Evolutionary conservation across 805 yeast species (phyloP), one percentile per base, ranked within the genome.

Genomic region (Candida methanosorbosa): DNA sequence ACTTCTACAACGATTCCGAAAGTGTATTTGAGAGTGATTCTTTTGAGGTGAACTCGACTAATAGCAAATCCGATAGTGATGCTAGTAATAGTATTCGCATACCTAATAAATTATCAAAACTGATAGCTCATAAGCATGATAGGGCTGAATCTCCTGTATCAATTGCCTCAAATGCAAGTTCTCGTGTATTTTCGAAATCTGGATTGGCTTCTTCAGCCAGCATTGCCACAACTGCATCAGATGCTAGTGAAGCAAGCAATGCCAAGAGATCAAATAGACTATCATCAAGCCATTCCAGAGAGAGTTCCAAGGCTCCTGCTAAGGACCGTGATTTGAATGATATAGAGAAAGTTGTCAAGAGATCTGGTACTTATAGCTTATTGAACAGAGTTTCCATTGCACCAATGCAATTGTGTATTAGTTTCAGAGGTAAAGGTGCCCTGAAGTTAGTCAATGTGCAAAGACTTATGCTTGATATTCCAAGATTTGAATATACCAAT

Each of bases 381-480:
- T 49, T 68, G 21, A 49, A 57, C 5, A 46, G 52, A 29, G 45
- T 64, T 29, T 52, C 54, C 17, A 44, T 56, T 14, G 33, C 44
- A n/a, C 48, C 51, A 5, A 32, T 47, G 18, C 34, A 34, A 11
- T 34, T 90, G 8, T 66, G 77, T 34, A 65, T 88, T 14, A 83
- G 95, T 36, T 88, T 84, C 61, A 78, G 77, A 50, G 94, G 94
- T 4, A 75, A 75, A 16, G 84, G 87, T 14, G 67, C 75, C 20
- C 65, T 73, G 42, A 75, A 78, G 43, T 58, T 90, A 32, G 68
- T 84, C 22, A 86, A 87, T 50, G 83, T 90, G 4, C 78, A 86
- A 30, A 73, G 80, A 43, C 75, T 90, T 45, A 68, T 65, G 11
- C 60, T 90, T 32, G 66, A 66, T 6, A 54, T 85, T 34, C 96